Conservation (phyloP, 2,329 filamentous ascomycete genomes). For the Botrytis aclada region DNA sequence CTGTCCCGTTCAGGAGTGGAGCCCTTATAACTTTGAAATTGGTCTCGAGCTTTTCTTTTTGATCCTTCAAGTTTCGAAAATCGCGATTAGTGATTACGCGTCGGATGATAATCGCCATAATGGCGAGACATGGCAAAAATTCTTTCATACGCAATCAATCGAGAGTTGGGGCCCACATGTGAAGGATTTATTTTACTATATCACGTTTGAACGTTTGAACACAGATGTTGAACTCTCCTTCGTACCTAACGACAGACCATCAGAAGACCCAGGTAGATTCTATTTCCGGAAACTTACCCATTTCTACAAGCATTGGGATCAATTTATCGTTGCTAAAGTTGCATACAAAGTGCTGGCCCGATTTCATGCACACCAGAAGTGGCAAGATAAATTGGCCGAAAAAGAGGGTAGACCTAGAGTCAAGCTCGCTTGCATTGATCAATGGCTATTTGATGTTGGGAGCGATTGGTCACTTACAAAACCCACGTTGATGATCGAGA, state of each 20-base stretch:
- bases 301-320: neutral
- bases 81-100: neutral
- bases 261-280: neutral
- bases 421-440: neutral
- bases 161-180: neutral
- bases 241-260: neutral
- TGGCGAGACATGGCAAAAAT: neutral
- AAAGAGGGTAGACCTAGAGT: neutral
- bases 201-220: neutral
- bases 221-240: neutral
- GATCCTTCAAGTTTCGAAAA: neutral
- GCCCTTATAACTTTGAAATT: neutral
- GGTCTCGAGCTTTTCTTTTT: neutral
- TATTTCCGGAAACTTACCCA: neutral
- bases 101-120: neutral
- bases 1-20: neutral
- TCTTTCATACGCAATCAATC: neutral
- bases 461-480: neutral
- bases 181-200: neutral
- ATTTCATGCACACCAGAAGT: neutral
- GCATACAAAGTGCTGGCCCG: neutral
- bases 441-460: neutral
- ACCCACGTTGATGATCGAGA: neutral
- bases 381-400: neutral
- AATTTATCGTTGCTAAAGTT: neutral